Evolutionary conservation across 2,329 filamentous ascomycete species (phyloP).

Genomic region (Coniella vitis): DNA sequence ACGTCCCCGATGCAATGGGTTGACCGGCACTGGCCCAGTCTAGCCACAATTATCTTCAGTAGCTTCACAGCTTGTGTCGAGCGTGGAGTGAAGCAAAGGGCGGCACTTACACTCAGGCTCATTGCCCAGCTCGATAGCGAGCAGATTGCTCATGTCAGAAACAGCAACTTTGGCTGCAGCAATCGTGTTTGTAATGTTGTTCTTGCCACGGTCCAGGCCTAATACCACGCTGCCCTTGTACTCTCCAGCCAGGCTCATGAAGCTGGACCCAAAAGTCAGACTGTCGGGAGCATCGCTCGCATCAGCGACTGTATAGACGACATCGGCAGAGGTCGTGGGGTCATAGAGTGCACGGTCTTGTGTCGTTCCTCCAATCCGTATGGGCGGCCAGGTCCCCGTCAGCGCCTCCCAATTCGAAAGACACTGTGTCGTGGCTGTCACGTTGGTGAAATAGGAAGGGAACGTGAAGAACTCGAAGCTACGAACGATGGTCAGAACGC

Average conservation of each 20-base stretch:
- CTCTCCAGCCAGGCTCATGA: conserved; percentile 40
- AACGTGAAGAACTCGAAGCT: conserved; percentile 52
- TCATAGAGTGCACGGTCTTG: conserved; percentile 50
- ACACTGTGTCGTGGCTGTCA: conserved; percentile 43
- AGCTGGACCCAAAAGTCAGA: conserved; percentile 46
- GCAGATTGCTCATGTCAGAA: conserved; percentile 38
- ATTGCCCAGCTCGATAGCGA: conserved; percentile 50
- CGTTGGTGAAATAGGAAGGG: conserved; percentile 46
- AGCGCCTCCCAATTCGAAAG: conserved; percentile 43
- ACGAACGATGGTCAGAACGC: background rate
- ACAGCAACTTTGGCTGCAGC: conserved; percentile 40
- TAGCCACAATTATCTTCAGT: conserved; percentile 12
- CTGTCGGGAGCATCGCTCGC: conserved; percentile 39
- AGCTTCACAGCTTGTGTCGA: background rate
- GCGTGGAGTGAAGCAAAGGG: background rate
- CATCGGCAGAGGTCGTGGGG: conserved; percentile 34
- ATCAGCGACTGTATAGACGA: conserved; percentile 43
- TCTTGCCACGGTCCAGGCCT: conserved; percentile 46
- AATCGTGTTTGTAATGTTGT: conserved; percentile 48
- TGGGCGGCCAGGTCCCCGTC: conserved; percentile 44
- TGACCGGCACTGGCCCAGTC: conserved; percentile 30
- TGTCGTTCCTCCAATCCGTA: conserved; percentile 53
- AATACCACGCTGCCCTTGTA: conserved; percentile 45
- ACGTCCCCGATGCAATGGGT: conserved; percentile 31
- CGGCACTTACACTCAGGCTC: conserved; percentile 44